Conservation (phyloP, 228 moss, liverwort and hornwort species). For the Sphagnum magellanicum region DNA sequence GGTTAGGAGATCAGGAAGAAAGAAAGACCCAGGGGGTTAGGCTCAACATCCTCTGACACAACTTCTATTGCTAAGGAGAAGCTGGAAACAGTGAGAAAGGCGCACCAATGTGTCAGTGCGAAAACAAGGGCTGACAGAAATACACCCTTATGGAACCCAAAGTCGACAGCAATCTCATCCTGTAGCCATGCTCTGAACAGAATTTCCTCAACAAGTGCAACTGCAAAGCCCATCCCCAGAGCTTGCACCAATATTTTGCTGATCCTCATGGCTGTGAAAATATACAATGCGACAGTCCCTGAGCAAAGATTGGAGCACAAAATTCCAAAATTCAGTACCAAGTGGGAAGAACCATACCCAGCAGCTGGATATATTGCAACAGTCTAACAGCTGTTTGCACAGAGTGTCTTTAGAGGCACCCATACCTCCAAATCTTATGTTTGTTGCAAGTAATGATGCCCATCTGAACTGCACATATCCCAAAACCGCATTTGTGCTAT, state of each 20-base stretch:
- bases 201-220: conserved; percentile 84
- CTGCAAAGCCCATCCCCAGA: conserved; percentile 44
- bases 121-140: conserved; percentile 61
- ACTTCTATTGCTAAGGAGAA: too few relatives aligned
- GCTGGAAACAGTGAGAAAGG: too few relatives aligned
- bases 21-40: neutral
- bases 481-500: conserved; percentile 44
- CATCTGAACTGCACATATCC: conserved; percentile 60
- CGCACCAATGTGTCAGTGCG: conserved; percentile 69
- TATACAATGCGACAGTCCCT: conserved; percentile 30
- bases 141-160: conserved; percentile 66
- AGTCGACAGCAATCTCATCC: conserved; percentile 83
- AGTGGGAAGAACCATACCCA: neutral
- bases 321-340: neutral
- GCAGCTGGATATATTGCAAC: too few relatives aligned
- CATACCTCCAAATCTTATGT: conserved; percentile 44
- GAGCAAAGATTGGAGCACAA: conserved; percentile 4
- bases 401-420: too few relatives aligned
- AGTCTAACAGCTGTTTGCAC: too few relatives aligned
- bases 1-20: neutral
- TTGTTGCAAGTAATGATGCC: conserved; percentile 41
- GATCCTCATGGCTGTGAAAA: conserved; percentile 59
- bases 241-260: conserved; percentile 45
- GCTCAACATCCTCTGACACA: neutral
- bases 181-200: conserved; percentile 93